Base-by-base conservation (phyloP, 164 flowering plant species). In the Vitis vinifera region DNA sequence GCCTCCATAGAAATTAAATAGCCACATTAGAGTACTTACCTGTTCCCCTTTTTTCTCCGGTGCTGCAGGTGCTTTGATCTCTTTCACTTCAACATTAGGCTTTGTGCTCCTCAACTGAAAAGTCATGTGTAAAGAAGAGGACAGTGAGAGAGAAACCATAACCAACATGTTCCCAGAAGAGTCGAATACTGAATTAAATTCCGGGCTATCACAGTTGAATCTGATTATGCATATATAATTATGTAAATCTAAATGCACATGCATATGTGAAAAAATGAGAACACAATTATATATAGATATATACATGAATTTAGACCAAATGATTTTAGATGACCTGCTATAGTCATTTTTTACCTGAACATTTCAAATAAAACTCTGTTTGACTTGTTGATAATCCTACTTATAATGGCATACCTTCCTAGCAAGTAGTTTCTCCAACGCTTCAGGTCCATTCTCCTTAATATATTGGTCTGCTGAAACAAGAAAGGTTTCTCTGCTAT, bases 401-500 rank as follows among this genome's bases (percentile, higher is more conserved):
- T 23, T 27, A 11, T 15, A 8, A 23, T 19, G 37, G 51, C 1
- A 19, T 73, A 78, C 80, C 77, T 74, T 55, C 3, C 4, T 13
- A 53, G 67, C 57, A 63, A 78, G 48, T 15, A 71, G 69, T 8
- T 68, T 64, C 69, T 73, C 75, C 19, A 74, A 55, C 53, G 80
- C 72, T 59, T 73, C 72, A 52, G 69, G 2, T 55, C 81, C 81
- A 68, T 74, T 71, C 65, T 68, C 73, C 19, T 67, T 48, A 5
- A 64, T 15, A 53, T 74, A 52, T 29, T 30, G 65, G 52, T 78
- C 66, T 48, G 61, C 72, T 65, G 65, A 70, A 47, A 47, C 64
- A 2, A 74, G 58, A 52, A 77, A 58, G 8, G 56, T 13, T 14
- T 71, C 75, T 59, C 16, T 44, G 51, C 71, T 11, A 14, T 14